These are phyloP conservation scores for Epichloe aotearoae DNA, from an alignment of 2,329 filamentous ascomycete species.

Conservation along the genomic window DNA sequence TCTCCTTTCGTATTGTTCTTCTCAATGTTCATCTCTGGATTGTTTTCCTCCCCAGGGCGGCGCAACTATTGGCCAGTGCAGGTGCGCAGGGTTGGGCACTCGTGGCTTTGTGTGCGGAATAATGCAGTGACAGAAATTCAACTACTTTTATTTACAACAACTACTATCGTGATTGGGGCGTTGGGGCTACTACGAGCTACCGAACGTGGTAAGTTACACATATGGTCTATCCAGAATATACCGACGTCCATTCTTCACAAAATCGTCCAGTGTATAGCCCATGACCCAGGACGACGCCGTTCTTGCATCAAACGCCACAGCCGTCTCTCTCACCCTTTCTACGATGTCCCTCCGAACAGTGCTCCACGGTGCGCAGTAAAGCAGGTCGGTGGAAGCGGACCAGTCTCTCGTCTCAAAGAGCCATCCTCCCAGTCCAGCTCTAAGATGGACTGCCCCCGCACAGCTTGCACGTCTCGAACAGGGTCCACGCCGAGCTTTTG, in stretches of 20 bases:
- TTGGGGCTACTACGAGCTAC: too few species aligned
- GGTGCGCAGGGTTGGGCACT: too few species aligned
- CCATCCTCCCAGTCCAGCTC: background rate
- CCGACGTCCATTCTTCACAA: background rate
- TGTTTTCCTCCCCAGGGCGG: too few species aligned
- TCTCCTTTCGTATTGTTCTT: too few species aligned
- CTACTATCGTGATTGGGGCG: too few species aligned
- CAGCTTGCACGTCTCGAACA: background rate
- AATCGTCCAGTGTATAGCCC: background rate
- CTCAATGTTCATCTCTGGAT: too few species aligned
- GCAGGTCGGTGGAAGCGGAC: background rate
- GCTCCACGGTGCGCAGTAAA: background rate
- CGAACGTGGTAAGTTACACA: slow-evolving; percentile 17
- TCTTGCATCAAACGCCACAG: background rate
- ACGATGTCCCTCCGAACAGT: background rate
- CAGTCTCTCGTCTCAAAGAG: background rate
- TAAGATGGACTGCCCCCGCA: background rate
- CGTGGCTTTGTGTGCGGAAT: too few species aligned
- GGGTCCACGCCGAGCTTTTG: slow-evolving; percentile 1
- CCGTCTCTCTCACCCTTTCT: background rate
- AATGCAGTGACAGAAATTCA: too few species aligned
- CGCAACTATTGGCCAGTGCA: too few species aligned
- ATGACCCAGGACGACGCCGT: background rate
- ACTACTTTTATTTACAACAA: too few species aligned
- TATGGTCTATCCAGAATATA: background rate